Evolutionary conservation across 441 rosid genomes (phyloP).

Genomic region (Daphne laureola): DNA sequence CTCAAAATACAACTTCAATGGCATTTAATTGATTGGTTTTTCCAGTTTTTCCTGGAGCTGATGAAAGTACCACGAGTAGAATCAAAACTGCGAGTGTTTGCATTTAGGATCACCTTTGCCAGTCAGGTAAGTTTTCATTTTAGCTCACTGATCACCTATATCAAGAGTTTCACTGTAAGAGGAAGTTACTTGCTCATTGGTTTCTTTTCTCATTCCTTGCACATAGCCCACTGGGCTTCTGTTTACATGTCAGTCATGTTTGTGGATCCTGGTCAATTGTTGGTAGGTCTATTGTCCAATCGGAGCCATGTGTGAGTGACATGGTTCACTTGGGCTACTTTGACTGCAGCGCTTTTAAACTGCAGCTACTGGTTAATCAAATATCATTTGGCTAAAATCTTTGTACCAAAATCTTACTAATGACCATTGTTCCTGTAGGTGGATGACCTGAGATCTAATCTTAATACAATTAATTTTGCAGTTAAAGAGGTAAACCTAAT

Average conservation of each 20-base stretch:
- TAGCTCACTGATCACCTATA: slow-evolving; percentile 8
- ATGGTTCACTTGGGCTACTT: too few relatives aligned
- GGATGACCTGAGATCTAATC: slow-evolving; percentile 67
- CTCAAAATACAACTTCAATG: too few relatives aligned
- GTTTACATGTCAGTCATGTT: too few relatives aligned
- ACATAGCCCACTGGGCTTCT: too few relatives aligned
- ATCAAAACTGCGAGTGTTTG: slow-evolving; percentile 92
- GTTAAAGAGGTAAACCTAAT: slow-evolving; percentile 58
- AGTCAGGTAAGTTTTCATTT: slow-evolving; percentile 53
- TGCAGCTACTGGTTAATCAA: too few relatives aligned
- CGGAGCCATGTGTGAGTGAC: too few relatives aligned
- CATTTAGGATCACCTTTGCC: slow-evolving; percentile 81
- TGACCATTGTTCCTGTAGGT: slow-evolving; percentile 37
- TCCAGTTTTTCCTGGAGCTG: slow-evolving; percentile 85
- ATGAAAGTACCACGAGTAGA: slow-evolving; percentile 97
- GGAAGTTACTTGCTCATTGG: too few relatives aligned
- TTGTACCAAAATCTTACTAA: slow-evolving; percentile 6
- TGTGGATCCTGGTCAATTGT: too few relatives aligned
- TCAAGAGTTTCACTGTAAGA: slow-evolving; percentile 1
- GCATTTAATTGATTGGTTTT: slow-evolving; percentile 15
- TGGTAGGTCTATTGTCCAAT: too few relatives aligned
- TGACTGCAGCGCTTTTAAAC: too few relatives aligned
- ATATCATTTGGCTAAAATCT: too few relatives aligned
- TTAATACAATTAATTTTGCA: slow-evolving; percentile 62
- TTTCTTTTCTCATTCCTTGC: too few relatives aligned